A percentile compares a stretch with the other conserved stretches of the same genome.
These are phyloP conservation scores for Ophiostoma pallidulum DNA, from an alignment of 2,329 filamentous ascomycete genomes.

Conservation along the genomic window DNA sequence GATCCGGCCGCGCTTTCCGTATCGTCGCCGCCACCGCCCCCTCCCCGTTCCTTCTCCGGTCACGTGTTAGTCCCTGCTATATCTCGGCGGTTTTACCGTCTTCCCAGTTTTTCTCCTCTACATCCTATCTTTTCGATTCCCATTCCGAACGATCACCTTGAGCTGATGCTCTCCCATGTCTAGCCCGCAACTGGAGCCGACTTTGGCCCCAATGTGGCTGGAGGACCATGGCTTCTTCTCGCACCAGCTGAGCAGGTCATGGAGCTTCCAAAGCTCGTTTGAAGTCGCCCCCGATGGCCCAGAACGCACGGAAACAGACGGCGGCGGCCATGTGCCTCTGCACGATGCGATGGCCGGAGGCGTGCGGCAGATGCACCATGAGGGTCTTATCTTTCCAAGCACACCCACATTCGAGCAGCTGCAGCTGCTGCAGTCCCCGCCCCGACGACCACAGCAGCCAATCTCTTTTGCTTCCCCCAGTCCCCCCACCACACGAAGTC, in stretches of 20 bases:
- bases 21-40: background rate
- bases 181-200: background rate
- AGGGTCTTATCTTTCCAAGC: background rate
- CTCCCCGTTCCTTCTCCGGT: no score
- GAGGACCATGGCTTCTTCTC: background rate
- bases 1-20: background rate
- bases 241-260: background rate
- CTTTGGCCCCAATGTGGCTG: background rate
- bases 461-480: no score
- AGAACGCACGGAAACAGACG: background rate
- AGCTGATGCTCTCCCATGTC: background rate
- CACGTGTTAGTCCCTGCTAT: background rate
- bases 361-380: background rate
- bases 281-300: background rate
- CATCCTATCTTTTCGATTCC: background rate
- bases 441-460: no score
- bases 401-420: background rate
- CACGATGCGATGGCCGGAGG: background rate
- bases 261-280: background rate
- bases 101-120: no score
- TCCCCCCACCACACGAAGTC: no score
- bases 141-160: background rate
- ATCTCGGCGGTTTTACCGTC: no score
- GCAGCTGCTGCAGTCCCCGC: no score
- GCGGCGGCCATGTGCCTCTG: background rate